Percentiles rank a stretch among this genome's conserved stretches.
These are phyloP conservation scores for Eucalyptus virginea DNA, from an alignment of 345 rosid species.

Conservation along the genomic window DNA sequence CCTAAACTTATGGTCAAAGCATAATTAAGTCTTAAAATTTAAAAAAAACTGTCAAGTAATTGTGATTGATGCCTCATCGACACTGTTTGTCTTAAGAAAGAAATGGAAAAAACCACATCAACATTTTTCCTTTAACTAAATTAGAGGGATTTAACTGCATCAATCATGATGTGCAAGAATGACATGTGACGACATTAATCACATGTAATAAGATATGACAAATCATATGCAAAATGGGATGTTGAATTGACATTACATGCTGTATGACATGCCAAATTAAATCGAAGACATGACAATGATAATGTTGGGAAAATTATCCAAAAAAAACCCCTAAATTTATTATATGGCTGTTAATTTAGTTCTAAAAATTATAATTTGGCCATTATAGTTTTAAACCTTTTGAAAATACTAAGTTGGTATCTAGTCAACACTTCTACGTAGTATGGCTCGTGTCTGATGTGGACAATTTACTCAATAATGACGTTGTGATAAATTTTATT, in stretches of 20 bases:
- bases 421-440: rapidly evolving
- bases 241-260: neutral
- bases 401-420: neutral
- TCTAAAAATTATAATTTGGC: neutral
- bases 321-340: neutral
- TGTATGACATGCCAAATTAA: neutral
- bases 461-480: no score
- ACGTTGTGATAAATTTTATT: neutral
- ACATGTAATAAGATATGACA: neutral
- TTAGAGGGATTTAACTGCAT: rapidly evolving
- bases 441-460: rapidly evolving
- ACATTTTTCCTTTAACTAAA: neutral
- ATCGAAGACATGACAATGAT: neutral
- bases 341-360: rapidly evolving
- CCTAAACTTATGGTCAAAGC: neutral
- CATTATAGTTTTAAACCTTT: no score
- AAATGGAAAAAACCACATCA: rapidly evolving
- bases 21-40: neutral
- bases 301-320: no score
- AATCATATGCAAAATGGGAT: neutral
- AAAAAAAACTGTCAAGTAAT: rapidly evolving
- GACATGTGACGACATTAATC: rapidly evolving
- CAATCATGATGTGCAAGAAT: rapidly evolving
- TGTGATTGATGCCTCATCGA: rapidly evolving
- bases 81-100: rapidly evolving